Conservation (phyloP, 1,284 basidiomycete genomes). For the Vanrija sp. region DNA sequence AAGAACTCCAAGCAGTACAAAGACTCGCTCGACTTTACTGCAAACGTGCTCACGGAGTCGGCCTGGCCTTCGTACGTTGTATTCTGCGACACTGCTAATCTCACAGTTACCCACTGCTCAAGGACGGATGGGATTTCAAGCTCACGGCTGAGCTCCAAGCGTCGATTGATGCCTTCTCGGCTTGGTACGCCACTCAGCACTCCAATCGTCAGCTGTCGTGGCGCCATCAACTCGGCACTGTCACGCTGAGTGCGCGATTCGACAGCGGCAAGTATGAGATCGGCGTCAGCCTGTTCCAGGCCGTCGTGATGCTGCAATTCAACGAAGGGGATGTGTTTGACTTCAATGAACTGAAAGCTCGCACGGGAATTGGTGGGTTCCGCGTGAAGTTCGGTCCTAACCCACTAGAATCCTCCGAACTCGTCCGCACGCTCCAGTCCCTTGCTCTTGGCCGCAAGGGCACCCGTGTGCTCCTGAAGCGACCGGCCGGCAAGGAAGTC, state of each 20-base stretch:
- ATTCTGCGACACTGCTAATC: background rate
- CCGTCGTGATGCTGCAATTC: conserved; percentile 83
- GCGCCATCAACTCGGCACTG: conserved; percentile 77
- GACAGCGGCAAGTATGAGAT: conserved; percentile 73
- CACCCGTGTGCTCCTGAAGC: conserved; percentile 73
- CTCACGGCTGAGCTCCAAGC: conserved; percentile 60
- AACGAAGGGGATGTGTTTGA: conserved; percentile 60
- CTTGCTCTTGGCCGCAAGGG: conserved; percentile 81
- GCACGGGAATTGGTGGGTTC: conserved; percentile 73
- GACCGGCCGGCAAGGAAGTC: conserved; percentile 75
- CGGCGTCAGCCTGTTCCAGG: conserved; percentile 85
- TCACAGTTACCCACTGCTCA: conserved; percentile 35
- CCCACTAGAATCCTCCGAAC: conserved; percentile 63
- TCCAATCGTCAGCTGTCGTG: conserved; percentile 65
- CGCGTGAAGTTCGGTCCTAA: too few species aligned
- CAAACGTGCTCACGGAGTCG: conserved; percentile 56
- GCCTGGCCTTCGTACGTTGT: conserved; percentile 55
- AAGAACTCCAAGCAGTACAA: conserved; percentile 45
- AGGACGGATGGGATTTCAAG: conserved; percentile 44
- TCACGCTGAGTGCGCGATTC: conserved; percentile 68
- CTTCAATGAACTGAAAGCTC: conserved; percentile 65
- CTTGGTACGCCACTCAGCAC: conserved; percentile 73
- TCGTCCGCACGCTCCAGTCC: conserved; percentile 82
- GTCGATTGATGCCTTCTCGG: conserved; percentile 60
- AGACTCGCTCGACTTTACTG: conserved; percentile 50